Percentiles rank a stretch among this genome's conserved stretches.
Evolutionary conservation across 306 rosid species (phyloP).

Genomic region (Astragalus glycyphyllos): DNA sequence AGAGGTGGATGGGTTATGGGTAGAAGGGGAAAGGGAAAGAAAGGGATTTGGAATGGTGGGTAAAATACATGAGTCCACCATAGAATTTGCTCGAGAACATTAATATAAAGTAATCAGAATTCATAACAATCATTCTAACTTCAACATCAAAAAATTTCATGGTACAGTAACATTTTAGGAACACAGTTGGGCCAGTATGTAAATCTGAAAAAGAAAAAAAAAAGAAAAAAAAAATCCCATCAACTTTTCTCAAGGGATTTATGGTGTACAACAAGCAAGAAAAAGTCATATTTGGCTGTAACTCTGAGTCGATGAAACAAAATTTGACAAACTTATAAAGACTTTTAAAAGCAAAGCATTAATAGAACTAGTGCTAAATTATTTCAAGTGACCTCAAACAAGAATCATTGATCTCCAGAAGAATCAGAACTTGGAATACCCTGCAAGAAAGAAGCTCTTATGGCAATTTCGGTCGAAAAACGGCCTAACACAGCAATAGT

Average conservation of each 20-base stretch:
- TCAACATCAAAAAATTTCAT: conserved; percentile 17
- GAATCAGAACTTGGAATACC: conserved; percentile 61
- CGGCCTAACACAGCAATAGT: conserved; percentile 83
- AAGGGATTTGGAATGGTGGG: too few relatives aligned
- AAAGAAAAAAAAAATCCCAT: conserved; percentile 13
- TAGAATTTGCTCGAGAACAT: too few relatives aligned
- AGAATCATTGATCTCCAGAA: conserved; percentile 45
- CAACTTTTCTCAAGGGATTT: conserved; percentile 31
- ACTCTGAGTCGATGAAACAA: conserved; percentile 4
- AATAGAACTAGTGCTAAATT: conserved; percentile 26
- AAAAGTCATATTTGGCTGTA: conserved; percentile 11
- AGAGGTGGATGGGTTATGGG: too few relatives aligned
- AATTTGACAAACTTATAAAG: conserved; percentile 33
- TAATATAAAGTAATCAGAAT: conserved; percentile 26
- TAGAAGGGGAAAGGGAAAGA: too few relatives aligned
- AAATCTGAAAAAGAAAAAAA: not conserved
- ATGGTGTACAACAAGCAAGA: conserved; percentile 15
- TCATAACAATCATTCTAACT: conserved; percentile 8
- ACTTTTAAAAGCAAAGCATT: conserved; percentile 20
- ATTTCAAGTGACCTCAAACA: conserved; percentile 35
- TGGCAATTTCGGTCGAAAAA: conserved; percentile 62
- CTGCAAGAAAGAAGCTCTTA: conserved; percentile 78
- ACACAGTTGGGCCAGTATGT: conserved; percentile 6
- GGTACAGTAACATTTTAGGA: conserved; percentile 26
- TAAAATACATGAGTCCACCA: too few relatives aligned